Base-by-base conservation (phyloP, 1,284 basidiomycete species). In the Ganoderma multipileum region DNA sequence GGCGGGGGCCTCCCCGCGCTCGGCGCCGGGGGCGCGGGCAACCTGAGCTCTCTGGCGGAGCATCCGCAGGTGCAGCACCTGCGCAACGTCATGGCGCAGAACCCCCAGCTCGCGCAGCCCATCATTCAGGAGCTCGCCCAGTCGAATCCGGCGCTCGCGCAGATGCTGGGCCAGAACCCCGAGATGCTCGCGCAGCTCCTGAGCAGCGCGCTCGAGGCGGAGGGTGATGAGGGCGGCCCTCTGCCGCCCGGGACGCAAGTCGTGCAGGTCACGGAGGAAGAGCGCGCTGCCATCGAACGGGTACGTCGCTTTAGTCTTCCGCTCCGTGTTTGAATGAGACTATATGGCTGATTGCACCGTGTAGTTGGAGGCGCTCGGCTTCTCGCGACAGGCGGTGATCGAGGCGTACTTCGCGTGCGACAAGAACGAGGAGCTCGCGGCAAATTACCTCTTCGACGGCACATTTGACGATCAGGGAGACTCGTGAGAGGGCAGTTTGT, bases 341-440 rank as follows among this genome's bases (percentile, higher is more conserved):
- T 42, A 28, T 41, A 30, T 36, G 54, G 39, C 63, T 60, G n/a
- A 71, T 73, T 64, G 67, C 52, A n/a, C n/a, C n/a, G 73, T 67
- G 58, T 8, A 96, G 93, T 84, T 98, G 70, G 89, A 95, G 81
- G 91, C 84, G 2, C 89, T 98, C 65, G 96, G 96, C 1, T 98
- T 98, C 81, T 81, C 93, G 28, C 86, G 95, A 58, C 86, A 95
- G 63, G 83, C 84, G 0, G 96, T 87, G 5, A 82, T 95, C 55
- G 89, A 97, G 80, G 96, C 96, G 0, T 98, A 94, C 82, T 88
- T 96, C 81, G 91, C 91, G 6, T 98, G 96, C 80, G 96, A 96
- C 80, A 96, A 95, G 86, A 95, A 98, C 77, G 96, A 98, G 81
- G 95, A 97, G 79, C 82, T 97, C 54, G 95, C 96, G 2, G 96